Percentiles rank a stretch among this genome's conserved stretches.
These are phyloP conservation scores for Panicum hallii DNA, from an alignment of 202 grass and related monocot species.

Conservation along the genomic window DNA sequence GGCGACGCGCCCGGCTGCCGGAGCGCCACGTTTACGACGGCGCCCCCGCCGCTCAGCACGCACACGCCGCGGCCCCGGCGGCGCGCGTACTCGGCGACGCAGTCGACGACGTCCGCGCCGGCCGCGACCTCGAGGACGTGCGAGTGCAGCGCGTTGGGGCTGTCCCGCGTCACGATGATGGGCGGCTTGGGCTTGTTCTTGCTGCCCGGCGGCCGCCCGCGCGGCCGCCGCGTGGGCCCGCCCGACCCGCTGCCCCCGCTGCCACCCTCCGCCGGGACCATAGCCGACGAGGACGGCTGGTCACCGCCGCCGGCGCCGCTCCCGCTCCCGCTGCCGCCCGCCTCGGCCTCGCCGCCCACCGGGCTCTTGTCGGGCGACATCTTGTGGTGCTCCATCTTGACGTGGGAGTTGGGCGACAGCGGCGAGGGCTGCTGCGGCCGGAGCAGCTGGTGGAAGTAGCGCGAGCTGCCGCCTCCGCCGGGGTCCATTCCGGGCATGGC, in stretches of 20 bases:
- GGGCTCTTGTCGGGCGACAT: constrained; percentile 61
- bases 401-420: constrained; percentile 64
- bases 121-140: constrained; percentile 87
- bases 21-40: constrained; percentile 82
- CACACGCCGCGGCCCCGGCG: constrained; percentile 85
- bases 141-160: constrained; percentile 92
- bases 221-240: constrained; percentile 68
- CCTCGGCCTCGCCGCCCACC: constrained; percentile 38
- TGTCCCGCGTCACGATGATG: constrained; percentile 95
- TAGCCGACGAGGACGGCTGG: constrained; percentile 76
- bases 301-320: constrained; percentile 38
- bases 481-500: constrained; percentile 76
- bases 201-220: constrained; percentile 75
- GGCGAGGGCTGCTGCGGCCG: constrained; percentile 62
- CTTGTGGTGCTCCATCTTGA: constrained; percentile 67
- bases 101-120: constrained; percentile 86
- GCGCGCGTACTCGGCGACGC: constrained; percentile 89
- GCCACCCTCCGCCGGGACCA: constrained; percentile 46
- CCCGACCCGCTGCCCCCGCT: constrained; percentile 41
- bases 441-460: constrained; percentile 86
- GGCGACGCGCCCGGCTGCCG: constrained; percentile 87
- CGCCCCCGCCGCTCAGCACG: constrained; percentile 82
- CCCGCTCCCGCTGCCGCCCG: constrained; percentile 24
- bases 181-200: constrained; percentile 95
- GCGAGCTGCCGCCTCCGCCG: constrained; percentile 54